Evolutionary conservation across 2,329 filamentous ascomycete genomes (phyloP).

Genomic region (Clarireedia hainanense): DNA sequence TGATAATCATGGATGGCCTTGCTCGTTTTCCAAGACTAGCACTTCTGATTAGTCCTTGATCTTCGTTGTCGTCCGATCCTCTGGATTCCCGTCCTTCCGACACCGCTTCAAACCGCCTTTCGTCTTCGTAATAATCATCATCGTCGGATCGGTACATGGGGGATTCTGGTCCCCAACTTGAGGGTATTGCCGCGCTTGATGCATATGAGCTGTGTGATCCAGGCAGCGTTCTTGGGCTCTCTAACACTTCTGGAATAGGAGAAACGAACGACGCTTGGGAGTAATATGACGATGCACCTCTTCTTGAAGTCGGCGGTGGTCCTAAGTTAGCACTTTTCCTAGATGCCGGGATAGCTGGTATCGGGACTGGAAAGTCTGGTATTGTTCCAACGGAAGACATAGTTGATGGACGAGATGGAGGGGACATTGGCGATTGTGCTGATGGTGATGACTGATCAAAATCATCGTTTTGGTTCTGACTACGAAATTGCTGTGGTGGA

Average conservation of each 20-base stretch:
- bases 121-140: slow-evolving; percentile 18
- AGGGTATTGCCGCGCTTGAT: slow-evolving; percentile 65
- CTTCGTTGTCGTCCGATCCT: slow-evolving; percentile 32
- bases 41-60: slow-evolving; percentile 50
- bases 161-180: slow-evolving; percentile 49
- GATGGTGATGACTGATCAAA: background rate
- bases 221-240: slow-evolving; percentile 42
- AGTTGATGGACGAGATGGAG: slow-evolving; percentile 45
- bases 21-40: slow-evolving; percentile 54
- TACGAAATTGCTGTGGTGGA: slow-evolving; percentile 31
- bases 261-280: slow-evolving; percentile 61
- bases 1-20: slow-evolving; percentile 48
- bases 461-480: slow-evolving; percentile 7
- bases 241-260: slow-evolving; percentile 58
- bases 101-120: slow-evolving; percentile 16
- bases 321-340: slow-evolving; percentile 48
- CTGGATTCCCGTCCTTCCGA: slow-evolving; percentile 24
- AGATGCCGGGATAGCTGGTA: slow-evolving; percentile 21
- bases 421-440: slow-evolving; percentile 36
- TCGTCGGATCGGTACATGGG: slow-evolving; percentile 31
- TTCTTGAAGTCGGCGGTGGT: slow-evolving; percentile 51
- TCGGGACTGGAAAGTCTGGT: slow-evolving; percentile 38
- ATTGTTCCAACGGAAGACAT: slow-evolving; percentile 48
- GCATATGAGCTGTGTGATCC: slow-evolving; percentile 58
- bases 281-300: slow-evolving; percentile 57